phyloP scores from a whole-genome alignment of 768 basidiomycete species.

The Pholiota conissans region DNA sequence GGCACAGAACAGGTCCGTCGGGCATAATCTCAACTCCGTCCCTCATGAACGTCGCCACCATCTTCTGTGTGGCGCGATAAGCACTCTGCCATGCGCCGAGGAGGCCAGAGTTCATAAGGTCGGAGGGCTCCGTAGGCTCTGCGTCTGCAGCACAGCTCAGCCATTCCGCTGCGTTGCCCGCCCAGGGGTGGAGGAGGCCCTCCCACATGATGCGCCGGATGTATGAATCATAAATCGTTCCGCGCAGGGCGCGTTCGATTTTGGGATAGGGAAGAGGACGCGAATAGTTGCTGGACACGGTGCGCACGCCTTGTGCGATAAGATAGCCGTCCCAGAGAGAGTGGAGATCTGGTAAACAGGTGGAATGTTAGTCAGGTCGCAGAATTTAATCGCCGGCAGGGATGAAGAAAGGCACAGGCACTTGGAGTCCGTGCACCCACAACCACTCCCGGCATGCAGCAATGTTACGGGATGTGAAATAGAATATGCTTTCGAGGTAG shows the following conservation, averaged over 20 bases:
- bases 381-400: not conserved
- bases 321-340: conserved; percentile 85
- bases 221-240: conserved; percentile 84
- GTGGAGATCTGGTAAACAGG: conserved; percentile 62
- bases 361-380: not conserved
- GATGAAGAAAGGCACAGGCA: too few species aligned
- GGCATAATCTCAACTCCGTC: conserved; percentile 25
- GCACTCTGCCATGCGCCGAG: conserved; percentile 16
- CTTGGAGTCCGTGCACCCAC: too few species aligned
- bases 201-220: conserved; percentile 87
- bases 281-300: conserved; percentile 75
- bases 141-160: conserved; percentile 55
- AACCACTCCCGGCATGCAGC: too few species aligned
- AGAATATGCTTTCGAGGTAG: too few species aligned
- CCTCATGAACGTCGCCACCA: conserved; percentile 5
- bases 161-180: conserved; percentile 61
- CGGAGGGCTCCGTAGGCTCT: not conserved
- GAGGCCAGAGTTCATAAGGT: not conserved
- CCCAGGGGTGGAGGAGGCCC: conserved; percentile 73
- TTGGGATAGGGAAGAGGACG: conserved; percentile 64
- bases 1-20: conserved; percentile 53
- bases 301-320: conserved; percentile 80
- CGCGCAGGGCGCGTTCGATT: conserved; percentile 68
- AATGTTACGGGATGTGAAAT: too few species aligned
- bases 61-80: conserved; percentile 6